These are phyloP conservation scores for Infundibulicybe gibba DNA, from an alignment of 768 basidiomycete genomes.

Conservation along the genomic window DNA sequence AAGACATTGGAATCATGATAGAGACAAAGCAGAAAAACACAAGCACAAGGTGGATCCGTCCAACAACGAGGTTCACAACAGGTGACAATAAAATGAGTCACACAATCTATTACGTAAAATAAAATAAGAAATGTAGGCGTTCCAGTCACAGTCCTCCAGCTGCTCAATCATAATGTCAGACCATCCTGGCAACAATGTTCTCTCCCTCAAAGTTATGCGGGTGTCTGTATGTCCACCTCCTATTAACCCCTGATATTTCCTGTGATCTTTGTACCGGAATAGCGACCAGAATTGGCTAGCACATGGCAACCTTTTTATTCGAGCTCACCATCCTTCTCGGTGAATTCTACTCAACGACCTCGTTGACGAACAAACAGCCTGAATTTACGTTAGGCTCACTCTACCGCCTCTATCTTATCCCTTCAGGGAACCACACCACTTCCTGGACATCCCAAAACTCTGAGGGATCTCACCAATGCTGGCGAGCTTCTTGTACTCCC, in stretches of 20 bases:
- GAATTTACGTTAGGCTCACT: constrained; percentile 45
- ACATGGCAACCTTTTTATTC: constrained; percentile 90
- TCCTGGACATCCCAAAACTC: constrained; percentile 75
- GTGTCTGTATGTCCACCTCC: constrained; percentile 63
- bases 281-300: constrained; percentile 73
- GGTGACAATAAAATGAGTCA: no score
- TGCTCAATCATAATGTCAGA: no score
- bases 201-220: constrained; percentile 86
- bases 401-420: constrained; percentile 73
- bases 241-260: constrained; percentile 1
- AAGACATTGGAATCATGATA: no score
- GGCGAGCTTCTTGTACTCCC: constrained; percentile 81
- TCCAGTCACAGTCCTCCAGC: no score
- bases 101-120: no score
- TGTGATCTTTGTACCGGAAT: constrained; percentile 9
- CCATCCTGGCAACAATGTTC: constrained; percentile 28
- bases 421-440: constrained; percentile 71
- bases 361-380: background rate
- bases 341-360: constrained; percentile 16
- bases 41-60: no score
- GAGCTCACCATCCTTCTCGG: constrained; percentile 76
- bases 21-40: no score
- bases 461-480: constrained; percentile 76
- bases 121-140: no score
- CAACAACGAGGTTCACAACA: no score